Conservation (phyloP, 176 grass and related monocot genomes). For the Paspalum notatum region DNA sequence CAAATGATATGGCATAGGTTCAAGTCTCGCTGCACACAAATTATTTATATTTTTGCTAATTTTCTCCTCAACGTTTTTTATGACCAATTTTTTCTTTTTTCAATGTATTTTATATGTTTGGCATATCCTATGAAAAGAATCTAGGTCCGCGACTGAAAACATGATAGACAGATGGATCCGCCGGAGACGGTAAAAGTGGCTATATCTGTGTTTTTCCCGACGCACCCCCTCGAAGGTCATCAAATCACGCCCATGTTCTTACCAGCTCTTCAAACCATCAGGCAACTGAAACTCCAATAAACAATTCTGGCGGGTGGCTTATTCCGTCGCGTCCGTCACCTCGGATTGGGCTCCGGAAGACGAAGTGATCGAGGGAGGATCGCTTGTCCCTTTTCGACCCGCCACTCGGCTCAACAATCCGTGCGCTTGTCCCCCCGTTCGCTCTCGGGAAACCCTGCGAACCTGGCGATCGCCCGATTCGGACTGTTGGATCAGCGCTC, state of each 20-base stretch:
- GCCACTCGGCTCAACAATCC: conserved; percentile 3
- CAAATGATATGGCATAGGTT: no score
- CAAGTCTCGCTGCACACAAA: no score
- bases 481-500: not conserved
- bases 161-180: no score
- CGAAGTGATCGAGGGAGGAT: not conserved
- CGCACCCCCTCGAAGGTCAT: not conserved
- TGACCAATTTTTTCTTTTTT: no score
- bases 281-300: not conserved
- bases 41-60: no score
- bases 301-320: conserved; percentile 21
- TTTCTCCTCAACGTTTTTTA: no score
- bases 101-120: no score
- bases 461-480: not conserved
- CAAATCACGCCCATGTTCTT: not conserved
- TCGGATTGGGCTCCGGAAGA: conserved; percentile 38
- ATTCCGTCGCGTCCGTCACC: conserved; percentile 11
- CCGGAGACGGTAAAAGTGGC: no score
- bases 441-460: not conserved
- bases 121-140: no score
- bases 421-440: conserved; percentile 8
- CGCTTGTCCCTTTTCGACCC: not conserved
- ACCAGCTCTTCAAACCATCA: not conserved
- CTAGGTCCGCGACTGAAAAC: no score
- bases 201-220: not conserved